Percentiles rank a stretch among this genome's conserved stretches.
Conservation (phyloP, 176 grass and related monocot genomes). For the Musa beccarii region DNA sequence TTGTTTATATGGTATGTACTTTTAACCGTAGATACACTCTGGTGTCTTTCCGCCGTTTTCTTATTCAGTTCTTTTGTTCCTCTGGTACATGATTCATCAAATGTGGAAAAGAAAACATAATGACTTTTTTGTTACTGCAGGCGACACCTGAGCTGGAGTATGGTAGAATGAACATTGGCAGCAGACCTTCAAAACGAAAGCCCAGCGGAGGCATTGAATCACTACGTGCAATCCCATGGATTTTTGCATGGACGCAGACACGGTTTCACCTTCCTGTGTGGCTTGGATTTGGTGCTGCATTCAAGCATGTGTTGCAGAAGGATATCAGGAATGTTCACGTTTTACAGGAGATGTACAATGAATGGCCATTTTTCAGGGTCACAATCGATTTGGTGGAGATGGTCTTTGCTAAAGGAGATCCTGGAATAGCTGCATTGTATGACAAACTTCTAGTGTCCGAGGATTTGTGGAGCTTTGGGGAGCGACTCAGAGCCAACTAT, state of each 20-base stretch:
- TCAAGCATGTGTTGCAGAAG: conserved; percentile 67
- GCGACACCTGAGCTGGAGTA: conserved; percentile 84
- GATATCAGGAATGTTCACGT: conserved; percentile 59
- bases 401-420: conserved; percentile 94
- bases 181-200: conserved; percentile 76
- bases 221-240: conserved; percentile 86
- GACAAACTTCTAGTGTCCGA: conserved; percentile 79
- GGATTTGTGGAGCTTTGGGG: conserved; percentile 63
- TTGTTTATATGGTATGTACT: neutral
- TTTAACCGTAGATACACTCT: neutral
- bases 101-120: neutral
- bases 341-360: conserved; percentile 79
- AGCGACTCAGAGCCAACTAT: conserved; percentile 56
- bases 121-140: conserved; percentile 21
- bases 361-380: conserved; percentile 92
- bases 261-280: conserved; percentile 87
- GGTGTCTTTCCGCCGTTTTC: neutral
- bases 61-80: neutral
- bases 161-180: conserved; percentile 93
- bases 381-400: conserved; percentile 95
- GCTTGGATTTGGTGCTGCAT: conserved; percentile 82
- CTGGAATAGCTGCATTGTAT: conserved; percentile 75
- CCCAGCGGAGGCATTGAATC: conserved; percentile 86
- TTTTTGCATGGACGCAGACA: conserved; percentile 92
- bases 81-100: neutral